Base-by-base conservation (phyloP, 75 land plant genomes). In the Pinus tabuliformis region DNA sequence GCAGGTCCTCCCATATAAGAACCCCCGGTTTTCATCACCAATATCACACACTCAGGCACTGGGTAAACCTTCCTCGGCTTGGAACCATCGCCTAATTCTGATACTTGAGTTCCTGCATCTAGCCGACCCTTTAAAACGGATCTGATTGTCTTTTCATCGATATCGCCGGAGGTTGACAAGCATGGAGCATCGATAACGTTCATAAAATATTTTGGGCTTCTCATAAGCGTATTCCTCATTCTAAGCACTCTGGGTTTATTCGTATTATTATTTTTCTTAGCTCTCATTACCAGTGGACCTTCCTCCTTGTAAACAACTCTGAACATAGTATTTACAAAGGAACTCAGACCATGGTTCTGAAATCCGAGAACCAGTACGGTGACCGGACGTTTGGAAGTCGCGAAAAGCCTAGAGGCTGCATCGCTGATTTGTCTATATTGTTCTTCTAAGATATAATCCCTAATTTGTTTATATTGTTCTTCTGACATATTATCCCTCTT, bases 231-330 rank as follows among this genome's bases (percentile, higher is more conserved):
- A n/a, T 72, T 72, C 58, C 16, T 28, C 58, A 72, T 36, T 3
- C 58, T 12, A 56, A 72, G 24, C 17, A 72, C 17, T 21, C 58
- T 72, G 14, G 1, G 12, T 24, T 26, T 0, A 4, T 17, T 72
- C 5, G 58, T 72, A 3, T 58, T 72, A 0, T 56, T 56, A 4
- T 20, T 17, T 5, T 17, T 28, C 18, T 54, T 58, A 4, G 74
- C 74, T 14, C 58, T 3, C 74, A 72, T 52, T 24, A 56, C 3
- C 17, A 56, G 15, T 0, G 58, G 58, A 21, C 74, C 74, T 21
- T 49, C 45, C 15, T 72, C 74, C 12, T 28, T 72, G 58, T 56
- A 72, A 22, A 72, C 33, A 52, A 72, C 74, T 72, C 74, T 72
- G 58, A 72, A 56, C 26, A 72, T 30, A 4, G 58, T 72, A 56